These are phyloP conservation scores for Hymenoscyphus repandus DNA, from an alignment of 2,329 filamentous ascomycete species.

Conservation along the genomic window DNA sequence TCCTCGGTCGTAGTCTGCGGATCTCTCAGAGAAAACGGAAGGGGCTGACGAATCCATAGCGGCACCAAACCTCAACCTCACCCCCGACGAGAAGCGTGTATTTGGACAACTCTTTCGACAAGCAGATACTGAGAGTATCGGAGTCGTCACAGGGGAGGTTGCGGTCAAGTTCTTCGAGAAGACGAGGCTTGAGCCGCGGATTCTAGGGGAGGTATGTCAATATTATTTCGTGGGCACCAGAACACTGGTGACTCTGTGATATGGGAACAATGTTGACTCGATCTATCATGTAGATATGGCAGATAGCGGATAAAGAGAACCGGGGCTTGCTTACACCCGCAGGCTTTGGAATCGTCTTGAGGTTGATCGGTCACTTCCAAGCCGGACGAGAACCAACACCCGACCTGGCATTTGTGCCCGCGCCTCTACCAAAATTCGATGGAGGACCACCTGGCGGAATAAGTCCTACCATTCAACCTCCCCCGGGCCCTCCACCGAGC, in stretches of 20 bases:
- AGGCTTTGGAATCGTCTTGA: constrained; percentile 87
- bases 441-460: constrained; percentile 47
- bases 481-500: constrained; percentile 38
- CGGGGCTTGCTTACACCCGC: constrained; percentile 86
- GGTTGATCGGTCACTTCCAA: constrained; percentile 94
- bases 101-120: constrained; percentile 91
- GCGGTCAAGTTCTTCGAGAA: constrained; percentile 98
- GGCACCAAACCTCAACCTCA: constrained; percentile 74
- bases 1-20: background rate
- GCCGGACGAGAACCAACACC: constrained; percentile 74
- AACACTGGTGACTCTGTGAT: too few relatives aligned
- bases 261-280: constrained; percentile 19
- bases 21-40: background rate
- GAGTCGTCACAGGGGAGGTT: constrained; percentile 91
- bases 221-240: too few relatives aligned
- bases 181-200: constrained; percentile 78
- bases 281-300: constrained; percentile 71
- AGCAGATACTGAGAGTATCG: constrained; percentile 85
- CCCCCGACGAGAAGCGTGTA: constrained; percentile 84
- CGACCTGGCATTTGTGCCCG: constrained; percentile 78
- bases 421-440: constrained; percentile 89
- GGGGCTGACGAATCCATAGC: constrained; percentile 34
- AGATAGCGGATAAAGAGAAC: constrained; percentile 96
- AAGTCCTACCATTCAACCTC: constrained; percentile 45
- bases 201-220: constrained; percentile 70